Base-by-base conservation (phyloP, 129 eudicot genomes). In the Chrysanthemum lavandulifolium region DNA sequence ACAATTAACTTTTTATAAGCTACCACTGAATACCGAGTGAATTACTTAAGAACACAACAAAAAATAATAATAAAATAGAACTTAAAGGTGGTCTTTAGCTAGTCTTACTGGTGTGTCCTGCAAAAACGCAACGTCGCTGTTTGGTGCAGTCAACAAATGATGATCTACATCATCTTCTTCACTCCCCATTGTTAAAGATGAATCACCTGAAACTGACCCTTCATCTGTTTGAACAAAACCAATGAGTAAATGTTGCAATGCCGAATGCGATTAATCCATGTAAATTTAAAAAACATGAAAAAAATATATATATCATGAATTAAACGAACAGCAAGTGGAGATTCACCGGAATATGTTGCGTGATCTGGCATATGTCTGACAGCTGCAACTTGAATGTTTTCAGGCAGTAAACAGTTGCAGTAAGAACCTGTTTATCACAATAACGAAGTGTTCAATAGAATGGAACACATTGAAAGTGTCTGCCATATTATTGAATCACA, bases 371-470 rank as follows among this genome's bases (percentile, higher is more conserved):
- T 72, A 81, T 86, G 96, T 74, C 88, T 79, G 60, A 94, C 87
- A 51, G 89, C 82, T 69, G 92, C 85, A 54, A 86, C 87, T 68
- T 90, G 97, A 69, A 94, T 84, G 77, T 76, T 86, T 84, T 90
- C 98, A 31, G 98, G 98, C 64, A 94, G 80, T 72, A 94, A 76
- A 80, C 98, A 90, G 52, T 84, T 94, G 85, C 96, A 94, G 82
- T 84, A 90, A 71, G 98, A 87, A 73, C 97, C 97, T 94, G 89
- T 62, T 78, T 43, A 66, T 65, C 21, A 76, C 61, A 69, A 61
- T 27, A 21, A 50, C 4, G 13, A 58, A 3, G 36, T 13, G 13
- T 33, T 21, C 9, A 21, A 40, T 21, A 31, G 13, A 33, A 73
- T 36, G 43, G 9, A 36, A 5, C 43, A 36, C 43, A 36, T 36